phyloP scores from a whole-genome alignment of 345 rosid genomes.

The Acer campestre region DNA sequence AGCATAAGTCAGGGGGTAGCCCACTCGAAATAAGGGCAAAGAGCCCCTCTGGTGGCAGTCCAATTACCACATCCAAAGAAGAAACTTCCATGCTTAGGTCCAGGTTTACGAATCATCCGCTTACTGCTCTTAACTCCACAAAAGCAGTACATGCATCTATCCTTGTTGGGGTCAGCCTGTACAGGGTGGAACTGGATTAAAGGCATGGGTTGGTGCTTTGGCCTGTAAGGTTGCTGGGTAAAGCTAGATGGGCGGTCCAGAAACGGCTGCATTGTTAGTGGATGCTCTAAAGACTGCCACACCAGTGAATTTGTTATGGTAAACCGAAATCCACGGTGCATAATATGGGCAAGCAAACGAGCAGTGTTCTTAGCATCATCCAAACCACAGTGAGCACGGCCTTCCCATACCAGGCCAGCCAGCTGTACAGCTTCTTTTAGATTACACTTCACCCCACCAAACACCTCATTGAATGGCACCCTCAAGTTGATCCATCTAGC shows the following conservation, averaged over 20 bases:
- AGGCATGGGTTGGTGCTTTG: constrained; percentile 30
- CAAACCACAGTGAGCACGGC: constrained; percentile 54
- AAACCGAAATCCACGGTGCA: constrained; percentile 49
- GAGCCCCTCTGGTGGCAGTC: constrained; percentile 47
- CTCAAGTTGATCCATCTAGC: constrained; percentile 60
- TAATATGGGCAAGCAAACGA: constrained; percentile 44
- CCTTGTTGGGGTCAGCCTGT: constrained; percentile 24
- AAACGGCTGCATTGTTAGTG: constrained; percentile 25
- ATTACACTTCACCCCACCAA: constrained; percentile 44
- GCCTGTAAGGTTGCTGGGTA: constrained; percentile 24
- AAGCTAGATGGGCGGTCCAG: constrained; percentile 22
- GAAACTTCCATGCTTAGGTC: constrained; percentile 48
- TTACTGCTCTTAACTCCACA: constrained; percentile 56
- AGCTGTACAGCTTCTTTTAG: constrained; percentile 51
- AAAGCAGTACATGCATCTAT: constrained; percentile 31
- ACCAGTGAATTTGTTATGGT: constrained; percentile 50
- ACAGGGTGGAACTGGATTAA: constrained; percentile 30
- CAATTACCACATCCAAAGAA: constrained; percentile 62
- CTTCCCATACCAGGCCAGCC: constrained; percentile 59
- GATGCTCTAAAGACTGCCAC: constrained; percentile 36
- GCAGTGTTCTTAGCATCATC: constrained; percentile 65
- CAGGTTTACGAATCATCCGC: constrained; percentile 50
- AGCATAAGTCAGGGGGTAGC: constrained; percentile 29
- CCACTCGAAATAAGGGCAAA: constrained; percentile 54
- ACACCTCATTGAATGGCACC: constrained; percentile 54